A percentile compares a stretch with the other conserved stretches of the same genome.
Conservation (phyloP, 2,329 filamentous ascomycete species). For the Penicillium polonicum region DNA sequence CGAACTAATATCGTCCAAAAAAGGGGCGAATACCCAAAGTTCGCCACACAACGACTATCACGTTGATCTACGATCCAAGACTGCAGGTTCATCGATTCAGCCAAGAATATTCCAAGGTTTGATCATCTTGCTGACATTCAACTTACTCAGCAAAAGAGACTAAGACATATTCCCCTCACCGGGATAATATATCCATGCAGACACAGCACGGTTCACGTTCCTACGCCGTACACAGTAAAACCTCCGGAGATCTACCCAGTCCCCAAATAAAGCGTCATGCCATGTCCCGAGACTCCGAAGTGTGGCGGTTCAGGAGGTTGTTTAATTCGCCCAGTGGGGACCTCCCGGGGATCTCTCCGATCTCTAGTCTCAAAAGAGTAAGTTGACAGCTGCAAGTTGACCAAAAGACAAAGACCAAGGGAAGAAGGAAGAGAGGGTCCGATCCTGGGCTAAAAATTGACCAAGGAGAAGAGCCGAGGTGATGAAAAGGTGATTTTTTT, state of each 20-base stretch:
- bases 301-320: conserved; percentile 14
- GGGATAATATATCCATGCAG: background rate
- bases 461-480: background rate
- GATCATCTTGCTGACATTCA: background rate
- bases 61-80: background rate
- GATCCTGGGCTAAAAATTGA: background rate
- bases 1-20: background rate
- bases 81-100: background rate
- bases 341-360: conserved; percentile 32
- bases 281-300: conserved; percentile 6
- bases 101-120: background rate
- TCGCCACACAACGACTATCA: background rate
- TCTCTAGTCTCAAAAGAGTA: conserved; percentile 28
- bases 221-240: conserved; percentile 21
- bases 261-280: background rate
- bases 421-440: conserved; percentile 1
- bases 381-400: conserved; percentile 32
- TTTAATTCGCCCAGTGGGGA: conserved; percentile 24
- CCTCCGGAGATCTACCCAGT: conserved; percentile 14
- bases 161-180: background rate
- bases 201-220: conserved; percentile 22
- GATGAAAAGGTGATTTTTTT: background rate
- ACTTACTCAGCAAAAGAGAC: background rate
- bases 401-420: conserved; percentile 6
- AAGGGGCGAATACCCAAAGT: background rate